These are phyloP conservation scores for Fusarium fracticaudum DNA, from an alignment of 2,329 filamentous ascomycete genomes.

Conservation along the genomic window DNA sequence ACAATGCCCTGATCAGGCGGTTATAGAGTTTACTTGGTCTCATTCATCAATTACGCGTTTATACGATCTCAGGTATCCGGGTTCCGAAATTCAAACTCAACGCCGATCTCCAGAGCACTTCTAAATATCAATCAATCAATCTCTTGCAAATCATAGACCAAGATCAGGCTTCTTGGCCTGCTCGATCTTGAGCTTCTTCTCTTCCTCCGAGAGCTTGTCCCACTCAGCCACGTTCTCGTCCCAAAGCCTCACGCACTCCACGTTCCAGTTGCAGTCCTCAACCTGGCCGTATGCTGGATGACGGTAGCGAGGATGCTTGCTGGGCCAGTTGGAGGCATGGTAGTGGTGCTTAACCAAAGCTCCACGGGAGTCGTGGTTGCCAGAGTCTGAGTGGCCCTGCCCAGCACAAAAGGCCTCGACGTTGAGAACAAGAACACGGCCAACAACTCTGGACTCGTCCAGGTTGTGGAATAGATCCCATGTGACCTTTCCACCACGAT, in stretches of 20 bases:
- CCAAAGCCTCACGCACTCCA: constrained; percentile 71
- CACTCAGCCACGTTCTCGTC: constrained; percentile 71
- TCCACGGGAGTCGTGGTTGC: constrained; percentile 72
- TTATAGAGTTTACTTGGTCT: neutral
- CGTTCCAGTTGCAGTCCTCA: constrained; percentile 75
- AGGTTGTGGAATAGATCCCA: constrained; percentile 75
- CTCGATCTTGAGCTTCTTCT: constrained; percentile 63
- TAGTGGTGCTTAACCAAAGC: constrained; percentile 80
- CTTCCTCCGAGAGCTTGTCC: constrained; percentile 65
- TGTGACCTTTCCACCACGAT: constrained; percentile 53
- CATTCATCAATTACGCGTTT: neutral
- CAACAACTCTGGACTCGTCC: constrained; percentile 71
- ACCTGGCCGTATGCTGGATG: constrained; percentile 77
- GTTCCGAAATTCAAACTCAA: constrained; percentile 13
- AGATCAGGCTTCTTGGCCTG: constrained; percentile 38
- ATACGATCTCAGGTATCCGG: constrained; percentile 7
- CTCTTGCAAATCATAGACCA: neutral
- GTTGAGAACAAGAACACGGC: constrained; percentile 72
- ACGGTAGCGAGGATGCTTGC: constrained; percentile 70
- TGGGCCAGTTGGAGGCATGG: constrained; percentile 78
- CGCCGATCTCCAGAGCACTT: constrained; percentile 5
- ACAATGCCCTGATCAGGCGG: neutral
- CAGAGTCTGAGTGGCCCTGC: constrained; percentile 77
- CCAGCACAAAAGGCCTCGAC: constrained; percentile 79
- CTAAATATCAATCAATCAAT: constrained; percentile 13